Evolutionary conservation across 208 protist genomes (phyloP).

Genomic region (Acanthamoeba royreba): DNA sequence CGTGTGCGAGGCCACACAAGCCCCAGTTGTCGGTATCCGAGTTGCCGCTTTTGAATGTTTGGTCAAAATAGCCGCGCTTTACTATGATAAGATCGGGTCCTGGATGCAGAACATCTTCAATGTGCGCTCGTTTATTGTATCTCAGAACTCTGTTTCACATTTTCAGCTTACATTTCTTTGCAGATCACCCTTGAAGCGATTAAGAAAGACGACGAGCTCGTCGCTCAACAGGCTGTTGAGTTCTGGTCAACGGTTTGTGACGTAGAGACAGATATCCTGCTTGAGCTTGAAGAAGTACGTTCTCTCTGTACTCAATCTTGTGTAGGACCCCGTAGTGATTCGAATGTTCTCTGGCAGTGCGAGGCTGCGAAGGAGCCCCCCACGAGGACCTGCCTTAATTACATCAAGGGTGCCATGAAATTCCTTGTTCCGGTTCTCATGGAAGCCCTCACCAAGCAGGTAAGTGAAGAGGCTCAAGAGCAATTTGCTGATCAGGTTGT

Average conservation of each 20-base stretch:
- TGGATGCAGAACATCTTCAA: slow-evolving; percentile 87
- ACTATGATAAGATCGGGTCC: slow-evolving; percentile 90
- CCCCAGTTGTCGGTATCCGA: slow-evolving; percentile 56
- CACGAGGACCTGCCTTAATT: slow-evolving; percentile 71
- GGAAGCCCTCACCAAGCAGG: slow-evolving; percentile 85
- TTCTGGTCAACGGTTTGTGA: slow-evolving; percentile 97
- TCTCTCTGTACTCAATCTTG: neutral
- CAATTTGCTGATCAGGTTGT: too few species aligned
- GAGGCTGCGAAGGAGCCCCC: neutral
- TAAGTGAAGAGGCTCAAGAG: neutral
- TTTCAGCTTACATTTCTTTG: slow-evolving; percentile 67
- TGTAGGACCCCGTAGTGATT: too few species aligned
- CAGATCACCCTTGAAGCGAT: slow-evolving; percentile 89
- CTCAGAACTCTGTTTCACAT: neutral
- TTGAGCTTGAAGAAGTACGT: slow-evolving; percentile 64
- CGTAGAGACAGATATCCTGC: slow-evolving; percentile 86
- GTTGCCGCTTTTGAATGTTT: slow-evolving; percentile 90
- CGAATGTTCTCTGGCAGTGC: too few species aligned
- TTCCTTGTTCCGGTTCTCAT: slow-evolving; percentile 88
- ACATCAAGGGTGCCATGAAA: slow-evolving; percentile 83
- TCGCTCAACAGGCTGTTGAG: slow-evolving; percentile 93
- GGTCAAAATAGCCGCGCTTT: slow-evolving; percentile 92
- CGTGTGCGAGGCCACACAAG: slow-evolving; percentile 82
- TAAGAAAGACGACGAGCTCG: slow-evolving; percentile 86
- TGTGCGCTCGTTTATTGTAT: neutral